Conservation (phyloP, 345 rosid species). For the Syzygium aromaticum region DNA sequence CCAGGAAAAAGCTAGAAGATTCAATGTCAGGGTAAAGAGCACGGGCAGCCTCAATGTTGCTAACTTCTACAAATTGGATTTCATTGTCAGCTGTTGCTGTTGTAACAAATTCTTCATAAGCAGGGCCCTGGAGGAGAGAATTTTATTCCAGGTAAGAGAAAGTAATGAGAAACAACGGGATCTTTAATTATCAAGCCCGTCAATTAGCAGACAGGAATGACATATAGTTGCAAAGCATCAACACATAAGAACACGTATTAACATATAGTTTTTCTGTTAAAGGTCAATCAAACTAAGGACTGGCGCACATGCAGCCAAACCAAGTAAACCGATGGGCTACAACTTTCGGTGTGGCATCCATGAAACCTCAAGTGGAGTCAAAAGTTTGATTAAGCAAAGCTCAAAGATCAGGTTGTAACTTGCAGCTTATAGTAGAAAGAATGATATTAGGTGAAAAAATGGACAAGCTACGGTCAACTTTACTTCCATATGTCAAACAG, state of each 20-base stretch:
- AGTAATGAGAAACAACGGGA: neutral
- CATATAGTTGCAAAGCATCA: neutral
- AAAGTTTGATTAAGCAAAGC: neutral
- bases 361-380: neutral
- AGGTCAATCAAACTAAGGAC: neutral
- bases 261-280: neutral
- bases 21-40: constrained; percentile 50
- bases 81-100: constrained; percentile 55
- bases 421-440: neutral
- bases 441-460: neutral
- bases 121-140: constrained; percentile 36
- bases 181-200: neutral
- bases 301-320: neutral
- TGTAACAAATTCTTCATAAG: constrained; percentile 56
- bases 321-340: neutral
- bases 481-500: neutral
- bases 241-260: neutral
- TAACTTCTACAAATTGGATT: constrained; percentile 65
- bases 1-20: constrained; percentile 31
- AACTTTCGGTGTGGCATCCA: neutral
- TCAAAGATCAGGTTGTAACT: neutral
- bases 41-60: constrained; percentile 33
- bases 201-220: neutral
- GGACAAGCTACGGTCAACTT: neutral
- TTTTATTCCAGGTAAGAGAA: neutral